Percentiles rank a stretch among this genome's conserved stretches.
Conservation (phyloP, 495 filamentous ascomycete species). For the Massariosphaeria phaeospora region DNA sequence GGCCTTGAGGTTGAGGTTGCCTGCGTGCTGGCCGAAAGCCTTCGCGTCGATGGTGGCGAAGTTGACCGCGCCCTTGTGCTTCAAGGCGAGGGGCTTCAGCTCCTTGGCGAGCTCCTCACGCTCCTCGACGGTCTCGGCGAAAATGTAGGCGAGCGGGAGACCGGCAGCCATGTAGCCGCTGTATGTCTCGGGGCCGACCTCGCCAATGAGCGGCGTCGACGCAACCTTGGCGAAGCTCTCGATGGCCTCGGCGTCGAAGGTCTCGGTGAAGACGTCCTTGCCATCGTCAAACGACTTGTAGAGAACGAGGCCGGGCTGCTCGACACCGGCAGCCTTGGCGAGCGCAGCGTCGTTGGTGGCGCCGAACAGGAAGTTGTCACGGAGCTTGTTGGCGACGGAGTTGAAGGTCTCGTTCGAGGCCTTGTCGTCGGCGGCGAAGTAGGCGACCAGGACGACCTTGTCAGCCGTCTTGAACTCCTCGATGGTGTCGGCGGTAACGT, state of each 20-base stretch:
- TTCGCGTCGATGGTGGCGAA: constrained; percentile 97
- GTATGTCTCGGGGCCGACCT: constrained; percentile 98
- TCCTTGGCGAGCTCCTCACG: constrained; percentile 67
- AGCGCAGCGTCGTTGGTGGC: constrained; percentile 74
- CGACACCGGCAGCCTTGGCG: constrained; percentile 84
- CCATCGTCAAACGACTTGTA: constrained; percentile 99
- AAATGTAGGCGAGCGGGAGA: constrained; percentile 94
- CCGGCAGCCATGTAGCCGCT: constrained; percentile 91
- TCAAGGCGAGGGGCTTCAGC: constrained; percentile 60
- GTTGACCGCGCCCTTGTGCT: constrained; percentile 82
- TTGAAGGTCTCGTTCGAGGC: constrained; percentile 74
- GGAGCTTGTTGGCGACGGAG: constrained; percentile 71
- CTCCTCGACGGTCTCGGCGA: constrained; percentile 88
- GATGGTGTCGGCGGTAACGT: constrained; percentile 69
- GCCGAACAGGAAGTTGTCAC: constrained; percentile 90
- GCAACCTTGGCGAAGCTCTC: constrained; percentile 76
- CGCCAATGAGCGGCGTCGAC: constrained; percentile 86
- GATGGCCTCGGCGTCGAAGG: constrained; percentile 71
- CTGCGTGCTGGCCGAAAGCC: constrained; percentile 88
- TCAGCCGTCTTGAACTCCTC: constrained; percentile 97
- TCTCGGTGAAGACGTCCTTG: constrained; percentile 75
- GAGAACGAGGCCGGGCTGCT: constrained; percentile 78
- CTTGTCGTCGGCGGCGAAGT: constrained; percentile 80
- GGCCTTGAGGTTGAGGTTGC: constrained; percentile 94
- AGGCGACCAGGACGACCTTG: constrained; percentile 91